A percentile compares a stretch with the other conserved stretches of the same genome.
Evolutionary conservation across 345 rosid genomes (phyloP).

Genomic region (Anastatica hierochuntica): DNA sequence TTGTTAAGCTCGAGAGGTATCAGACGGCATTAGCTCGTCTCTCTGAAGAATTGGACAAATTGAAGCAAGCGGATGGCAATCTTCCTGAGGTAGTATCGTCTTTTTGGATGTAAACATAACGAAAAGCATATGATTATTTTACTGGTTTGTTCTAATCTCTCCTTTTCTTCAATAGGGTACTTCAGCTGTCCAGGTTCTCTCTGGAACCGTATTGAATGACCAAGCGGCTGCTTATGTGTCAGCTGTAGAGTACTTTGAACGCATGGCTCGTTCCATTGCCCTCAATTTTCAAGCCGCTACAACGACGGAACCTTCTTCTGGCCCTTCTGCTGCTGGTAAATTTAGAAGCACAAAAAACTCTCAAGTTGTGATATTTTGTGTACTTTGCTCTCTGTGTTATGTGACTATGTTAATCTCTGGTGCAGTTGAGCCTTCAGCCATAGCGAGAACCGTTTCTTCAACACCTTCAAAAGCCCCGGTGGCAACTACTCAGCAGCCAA

Average conservation of each 20-base stretch:
- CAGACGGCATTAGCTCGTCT: constrained; percentile 54
- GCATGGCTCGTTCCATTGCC: constrained; percentile 41
- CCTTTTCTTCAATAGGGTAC: constrained; percentile 36
- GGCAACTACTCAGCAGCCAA: constrained; percentile 24
- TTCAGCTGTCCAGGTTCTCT: constrained; percentile 50
- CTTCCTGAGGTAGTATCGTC: constrained; percentile 71
- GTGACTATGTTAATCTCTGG: no score
- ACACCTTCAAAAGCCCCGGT: constrained; percentile 28
- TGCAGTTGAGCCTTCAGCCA: constrained; percentile 26
- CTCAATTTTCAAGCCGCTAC: constrained; percentile 42
- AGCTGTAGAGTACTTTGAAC: constrained; percentile 69
- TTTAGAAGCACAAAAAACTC: no score
- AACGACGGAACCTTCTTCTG: constrained; percentile 34
- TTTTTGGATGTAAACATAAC: not conserved
- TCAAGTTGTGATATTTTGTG: no score
- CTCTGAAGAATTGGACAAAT: constrained; percentile 59
- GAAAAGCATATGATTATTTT: no score
- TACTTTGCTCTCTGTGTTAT: no score
- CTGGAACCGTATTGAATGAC: constrained; percentile 64
- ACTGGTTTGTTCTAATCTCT: not conserved
- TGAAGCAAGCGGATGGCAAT: constrained; percentile 61
- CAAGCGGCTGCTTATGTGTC: constrained; percentile 47
- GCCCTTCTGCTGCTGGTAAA: no score
- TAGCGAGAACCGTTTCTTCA: no score
- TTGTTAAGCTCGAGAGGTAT: constrained; percentile 59